These are phyloP conservation scores for Tetraselmis striata DNA, from an alignment of 139 green algal genomes.

Conservation along the genomic window DNA sequence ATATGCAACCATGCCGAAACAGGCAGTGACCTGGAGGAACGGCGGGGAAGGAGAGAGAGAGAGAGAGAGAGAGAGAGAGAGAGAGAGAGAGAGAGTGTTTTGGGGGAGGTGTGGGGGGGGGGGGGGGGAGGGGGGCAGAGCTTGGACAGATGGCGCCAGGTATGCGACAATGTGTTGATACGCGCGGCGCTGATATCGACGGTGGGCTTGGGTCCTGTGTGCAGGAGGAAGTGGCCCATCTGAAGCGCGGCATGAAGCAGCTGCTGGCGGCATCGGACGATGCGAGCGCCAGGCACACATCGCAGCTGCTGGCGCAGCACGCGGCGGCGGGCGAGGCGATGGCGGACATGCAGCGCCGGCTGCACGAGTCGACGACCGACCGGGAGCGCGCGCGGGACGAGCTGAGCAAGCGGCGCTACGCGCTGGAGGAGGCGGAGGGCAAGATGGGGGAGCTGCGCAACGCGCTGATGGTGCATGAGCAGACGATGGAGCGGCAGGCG, in stretches of 20 bases:
- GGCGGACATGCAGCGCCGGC: neutral
- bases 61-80: too few species aligned
- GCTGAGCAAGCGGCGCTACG: neutral
- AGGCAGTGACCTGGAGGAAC: too few species aligned
- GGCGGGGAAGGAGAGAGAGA: too few species aligned
- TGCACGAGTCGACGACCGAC: neutral
- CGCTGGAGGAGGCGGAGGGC: neutral
- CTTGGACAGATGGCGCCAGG: too few species aligned
- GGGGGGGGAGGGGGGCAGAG: too few species aligned
- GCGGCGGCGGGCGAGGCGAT: neutral
- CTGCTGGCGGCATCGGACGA: neutral
- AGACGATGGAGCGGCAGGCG: neutral
- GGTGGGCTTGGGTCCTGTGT: too few species aligned
- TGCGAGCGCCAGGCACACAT: neutral
- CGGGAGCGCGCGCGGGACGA: neutral
- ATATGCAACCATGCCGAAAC: too few species aligned
- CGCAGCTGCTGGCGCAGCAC: neutral
- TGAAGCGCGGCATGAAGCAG: neutral
- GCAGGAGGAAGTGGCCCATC: neutral
- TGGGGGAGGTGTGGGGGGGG: too few species aligned
- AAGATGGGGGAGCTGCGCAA: neutral
- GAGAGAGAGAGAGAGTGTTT: too few species aligned
- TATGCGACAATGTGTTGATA: too few species aligned
- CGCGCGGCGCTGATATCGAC: too few species aligned
- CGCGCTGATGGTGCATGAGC: neutral